Conservation (phyloP, 2,329 filamentous ascomycete species). For the Xylaria sp. region DNA sequence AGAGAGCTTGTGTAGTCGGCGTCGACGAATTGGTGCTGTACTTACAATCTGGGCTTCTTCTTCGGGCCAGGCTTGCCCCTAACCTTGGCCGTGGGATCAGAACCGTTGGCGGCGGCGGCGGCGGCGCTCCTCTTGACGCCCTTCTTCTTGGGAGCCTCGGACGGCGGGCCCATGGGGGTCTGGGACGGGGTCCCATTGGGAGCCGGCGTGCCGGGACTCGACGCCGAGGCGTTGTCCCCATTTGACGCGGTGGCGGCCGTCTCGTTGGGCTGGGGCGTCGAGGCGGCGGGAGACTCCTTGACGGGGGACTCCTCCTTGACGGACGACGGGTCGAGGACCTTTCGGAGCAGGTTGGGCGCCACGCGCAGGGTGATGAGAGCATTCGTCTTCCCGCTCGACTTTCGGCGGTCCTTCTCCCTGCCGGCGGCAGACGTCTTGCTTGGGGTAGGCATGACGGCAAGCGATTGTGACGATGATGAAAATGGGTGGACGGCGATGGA, state of each 20-base stretch:
- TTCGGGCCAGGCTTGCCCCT: constrained; percentile 91
- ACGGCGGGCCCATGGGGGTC: constrained; percentile 61
- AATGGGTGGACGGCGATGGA: constrained; percentile 11
- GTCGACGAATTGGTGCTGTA: constrained; percentile 34
- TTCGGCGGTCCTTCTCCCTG: constrained; percentile 51
- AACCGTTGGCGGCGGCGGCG: constrained; percentile 62
- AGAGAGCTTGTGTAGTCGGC: not conserved
- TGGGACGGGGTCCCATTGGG: constrained; percentile 59
- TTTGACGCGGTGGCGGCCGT: constrained; percentile 46
- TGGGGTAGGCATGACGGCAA: constrained; percentile 41
- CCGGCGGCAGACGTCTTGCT: constrained; percentile 40
- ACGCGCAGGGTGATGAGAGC: constrained; percentile 58
- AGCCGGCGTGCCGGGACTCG: constrained; percentile 61
- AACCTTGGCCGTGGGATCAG: constrained; percentile 62
- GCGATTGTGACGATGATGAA: constrained; percentile 5
- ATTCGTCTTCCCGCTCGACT: constrained; percentile 41
- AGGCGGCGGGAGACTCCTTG: constrained; percentile 51
- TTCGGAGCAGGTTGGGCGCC: constrained; percentile 52
- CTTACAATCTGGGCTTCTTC: constrained; percentile 94
- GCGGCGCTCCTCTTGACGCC: constrained; percentile 70
- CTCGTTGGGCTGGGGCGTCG: constrained; percentile 42
- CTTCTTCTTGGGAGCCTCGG: constrained; percentile 72
- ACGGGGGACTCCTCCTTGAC: constrained; percentile 48
- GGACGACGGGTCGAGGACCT: constrained; percentile 49
- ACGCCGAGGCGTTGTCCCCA: constrained; percentile 61